phyloP scores from a whole-genome alignment of 495 filamentous ascomycete genomes.

The Xylaria flabelliformis region DNA sequence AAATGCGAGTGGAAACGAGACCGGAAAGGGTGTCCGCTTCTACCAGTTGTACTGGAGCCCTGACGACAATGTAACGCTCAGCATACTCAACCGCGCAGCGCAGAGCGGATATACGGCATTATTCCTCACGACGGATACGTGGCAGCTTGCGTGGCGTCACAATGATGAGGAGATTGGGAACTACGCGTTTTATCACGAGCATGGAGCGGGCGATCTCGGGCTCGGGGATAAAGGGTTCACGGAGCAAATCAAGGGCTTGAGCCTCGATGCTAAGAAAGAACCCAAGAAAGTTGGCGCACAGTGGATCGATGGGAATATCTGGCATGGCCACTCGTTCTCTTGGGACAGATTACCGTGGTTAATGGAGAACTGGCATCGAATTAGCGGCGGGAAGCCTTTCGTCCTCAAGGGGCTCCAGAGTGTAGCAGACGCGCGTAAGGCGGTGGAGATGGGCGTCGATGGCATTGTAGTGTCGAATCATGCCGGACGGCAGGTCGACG shows the following conservation, averaged over 20 bases:
- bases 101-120: slow-evolving; percentile 62
- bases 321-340: slow-evolving; percentile 66
- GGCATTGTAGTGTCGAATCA: slow-evolving; percentile 68
- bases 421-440: slow-evolving; percentile 59
- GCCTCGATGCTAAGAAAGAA: slow-evolving; percentile 53
- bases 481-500: slow-evolving; percentile 69
- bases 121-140: slow-evolving; percentile 71
- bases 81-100: slow-evolving; percentile 60
- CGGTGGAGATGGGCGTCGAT: slow-evolving; percentile 60
- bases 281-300: slow-evolving; percentile 56
- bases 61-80: slow-evolving; percentile 65
- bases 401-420: slow-evolving; percentile 64
- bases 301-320: slow-evolving; percentile 68
- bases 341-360: slow-evolving; percentile 66
- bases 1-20: not conserved
- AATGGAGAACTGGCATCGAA: slow-evolving; percentile 57
- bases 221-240: slow-evolving; percentile 65
- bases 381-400: slow-evolving; percentile 63
- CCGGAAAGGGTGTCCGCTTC: slow-evolving; percentile 50
- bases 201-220: slow-evolving; percentile 54
- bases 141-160: slow-evolving; percentile 70
- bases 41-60: slow-evolving; percentile 72
- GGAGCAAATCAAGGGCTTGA: slow-evolving; percentile 50
- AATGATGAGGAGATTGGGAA: slow-evolving; percentile 63
- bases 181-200: slow-evolving; percentile 66